phyloP scores from a whole-genome alignment of 331 rosid species.

The Saraca asoca region DNA sequence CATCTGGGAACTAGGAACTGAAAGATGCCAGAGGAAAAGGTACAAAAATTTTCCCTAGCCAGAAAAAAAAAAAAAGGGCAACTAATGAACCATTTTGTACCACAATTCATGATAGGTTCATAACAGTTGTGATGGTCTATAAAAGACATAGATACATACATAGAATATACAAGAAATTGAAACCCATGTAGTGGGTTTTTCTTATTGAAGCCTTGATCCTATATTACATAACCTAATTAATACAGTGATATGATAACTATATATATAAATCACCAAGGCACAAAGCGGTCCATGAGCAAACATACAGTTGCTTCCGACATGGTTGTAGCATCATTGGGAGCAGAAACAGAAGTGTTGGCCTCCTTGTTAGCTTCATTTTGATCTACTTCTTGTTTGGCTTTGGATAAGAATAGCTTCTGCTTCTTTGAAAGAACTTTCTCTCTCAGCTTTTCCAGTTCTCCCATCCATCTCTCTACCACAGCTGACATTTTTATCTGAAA shows the following conservation, averaged over 20 bases:
- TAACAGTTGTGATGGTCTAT: not conserved
- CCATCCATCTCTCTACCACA: conserved; percentile 63
- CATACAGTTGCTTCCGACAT: conserved; percentile 70
- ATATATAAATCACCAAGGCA: conserved; percentile 51
- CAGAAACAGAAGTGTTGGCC: conserved; percentile 14
- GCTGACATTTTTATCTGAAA: conserved; percentile 56
- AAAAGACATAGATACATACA: conserved; percentile 9
- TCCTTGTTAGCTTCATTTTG: conserved; percentile 22
- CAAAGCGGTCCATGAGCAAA: conserved; percentile 87
- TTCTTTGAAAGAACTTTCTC: conserved; percentile 50
- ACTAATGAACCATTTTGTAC: conserved; percentile 2
- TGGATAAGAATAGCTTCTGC: conserved; percentile 27
- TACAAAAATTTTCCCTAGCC: not conserved
- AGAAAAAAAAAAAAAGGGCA: not conserved
- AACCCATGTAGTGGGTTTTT: conserved; percentile 6
- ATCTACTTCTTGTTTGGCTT: conserved; percentile 39
- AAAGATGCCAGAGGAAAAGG: not conserved
- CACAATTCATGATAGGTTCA: not conserved
- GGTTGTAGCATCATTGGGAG: conserved; percentile 28
- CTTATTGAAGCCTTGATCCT: not conserved
- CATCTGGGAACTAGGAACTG: no score
- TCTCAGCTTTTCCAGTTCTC: conserved; percentile 60
- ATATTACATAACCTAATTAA: no score
- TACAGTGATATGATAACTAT: not conserved
- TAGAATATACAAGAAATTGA: not conserved